phyloP scores from a whole-genome alignment of 2,329 filamentous ascomycete genomes.

The Scedosporium apiospermum region DNA sequence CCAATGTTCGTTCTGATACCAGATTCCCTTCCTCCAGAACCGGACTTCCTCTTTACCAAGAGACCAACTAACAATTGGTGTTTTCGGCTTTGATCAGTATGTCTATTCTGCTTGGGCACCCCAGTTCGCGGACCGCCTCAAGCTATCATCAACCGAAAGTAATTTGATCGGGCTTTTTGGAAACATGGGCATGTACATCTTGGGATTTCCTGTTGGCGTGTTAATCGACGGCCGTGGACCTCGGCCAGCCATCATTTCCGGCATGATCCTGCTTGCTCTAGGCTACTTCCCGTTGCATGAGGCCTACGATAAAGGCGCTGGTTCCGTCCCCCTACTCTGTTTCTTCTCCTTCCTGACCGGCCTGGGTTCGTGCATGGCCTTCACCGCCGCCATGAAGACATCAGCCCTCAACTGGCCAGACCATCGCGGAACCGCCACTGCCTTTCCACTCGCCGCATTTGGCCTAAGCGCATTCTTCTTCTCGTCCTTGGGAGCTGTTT shows the following conservation, averaged over 20 bases:
- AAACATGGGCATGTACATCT: conserved; percentile 89
- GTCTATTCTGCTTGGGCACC: conserved; percentile 97
- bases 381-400: conserved; percentile 75
- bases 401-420: conserved; percentile 87
- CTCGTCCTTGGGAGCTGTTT: conserved; percentile 64
- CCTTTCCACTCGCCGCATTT: conserved; percentile 86
- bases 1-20: conserved; percentile 56
- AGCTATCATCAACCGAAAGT: conserved; percentile 82
- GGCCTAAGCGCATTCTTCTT: conserved; percentile 96
- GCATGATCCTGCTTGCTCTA: conserved; percentile 59
- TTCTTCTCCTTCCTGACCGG: conserved; percentile 82
- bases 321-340: conserved; percentile 55
- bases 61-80: conserved; percentile 2
- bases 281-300: conserved; percentile 81
- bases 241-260: conserved; percentile 65
- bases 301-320: conserved; percentile 63
- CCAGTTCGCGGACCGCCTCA: conserved; percentile 80
- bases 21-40: not conserved
- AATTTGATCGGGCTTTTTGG: conserved; percentile 81
- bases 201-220: conserved; percentile 81
- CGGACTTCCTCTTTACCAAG: not conserved
- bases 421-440: conserved; percentile 86
- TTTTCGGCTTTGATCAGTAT: conserved; percentile 50
- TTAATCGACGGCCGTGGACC: conserved; percentile 78
- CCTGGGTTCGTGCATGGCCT: conserved; percentile 83